These are phyloP conservation scores for Stenocarpella maydis DNA, from an alignment of 2,329 filamentous ascomycete genomes.

Conservation along the genomic window DNA sequence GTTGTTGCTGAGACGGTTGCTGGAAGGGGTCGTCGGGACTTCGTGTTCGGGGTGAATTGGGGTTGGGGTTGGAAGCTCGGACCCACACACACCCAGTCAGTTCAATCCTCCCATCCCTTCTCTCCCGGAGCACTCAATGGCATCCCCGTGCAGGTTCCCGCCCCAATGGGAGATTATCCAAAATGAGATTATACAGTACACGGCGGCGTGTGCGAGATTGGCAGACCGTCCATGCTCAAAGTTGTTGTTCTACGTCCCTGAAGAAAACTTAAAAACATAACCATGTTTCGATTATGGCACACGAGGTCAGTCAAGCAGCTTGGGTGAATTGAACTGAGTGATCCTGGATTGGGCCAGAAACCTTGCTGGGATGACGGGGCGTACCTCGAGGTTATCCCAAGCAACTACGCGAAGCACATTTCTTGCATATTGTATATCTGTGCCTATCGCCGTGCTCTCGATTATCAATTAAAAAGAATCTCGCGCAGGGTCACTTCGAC, in stretches of 20 bases:
- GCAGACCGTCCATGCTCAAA: neutral
- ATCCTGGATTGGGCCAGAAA: neutral
- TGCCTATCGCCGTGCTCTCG: neutral
- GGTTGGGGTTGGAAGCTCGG: constrained; percentile 22
- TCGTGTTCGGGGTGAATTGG: constrained; percentile 17
- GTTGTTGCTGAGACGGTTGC: constrained; percentile 14
- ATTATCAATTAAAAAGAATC: neutral
- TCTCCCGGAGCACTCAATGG: neutral
- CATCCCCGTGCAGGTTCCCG: constrained; percentile 20
- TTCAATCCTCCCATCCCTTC: constrained; percentile 2
- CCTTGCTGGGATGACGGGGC: neutral
- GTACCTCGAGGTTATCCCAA: neutral
- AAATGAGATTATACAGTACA: constrained; percentile 3
- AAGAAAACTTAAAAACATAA: no score
- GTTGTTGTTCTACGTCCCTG: neutral
- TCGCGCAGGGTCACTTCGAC: no score
- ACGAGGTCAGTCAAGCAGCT: neutral
- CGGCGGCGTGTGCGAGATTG: neutral
- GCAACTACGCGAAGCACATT: neutral
- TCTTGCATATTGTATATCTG: no score
- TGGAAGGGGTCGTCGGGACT: constrained; percentile 10
- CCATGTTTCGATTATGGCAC: no score
- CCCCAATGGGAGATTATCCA: constrained; percentile 9
- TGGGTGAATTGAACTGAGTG: neutral
- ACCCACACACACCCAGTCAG: constrained; percentile 3